phyloP scores from a whole-genome alignment of 2,329 filamentous ascomycete genomes.

The Acephala macrosclerotiorum region DNA sequence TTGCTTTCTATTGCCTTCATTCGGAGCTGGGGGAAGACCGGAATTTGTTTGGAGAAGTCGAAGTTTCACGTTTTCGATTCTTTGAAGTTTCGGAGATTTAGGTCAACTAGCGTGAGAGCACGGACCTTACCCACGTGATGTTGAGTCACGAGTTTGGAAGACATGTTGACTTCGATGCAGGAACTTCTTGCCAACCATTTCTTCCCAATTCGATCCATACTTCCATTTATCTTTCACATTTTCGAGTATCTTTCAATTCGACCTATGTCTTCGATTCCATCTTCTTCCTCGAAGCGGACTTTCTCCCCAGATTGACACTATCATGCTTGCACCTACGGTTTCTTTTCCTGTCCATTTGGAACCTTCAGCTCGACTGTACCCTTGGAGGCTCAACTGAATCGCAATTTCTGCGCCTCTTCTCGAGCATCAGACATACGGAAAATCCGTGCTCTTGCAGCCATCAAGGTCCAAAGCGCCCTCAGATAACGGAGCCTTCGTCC shows the following conservation, averaged over 20 bases:
- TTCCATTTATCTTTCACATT: not conserved
- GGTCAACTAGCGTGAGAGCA: not conserved
- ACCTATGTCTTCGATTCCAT: not conserved
- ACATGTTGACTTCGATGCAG: not conserved
- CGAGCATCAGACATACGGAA: not conserved
- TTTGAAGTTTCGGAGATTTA: slow-evolving; percentile 2
- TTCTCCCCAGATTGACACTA: not conserved
- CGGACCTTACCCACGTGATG: not conserved
- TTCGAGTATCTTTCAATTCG: not conserved
- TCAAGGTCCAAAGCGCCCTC: not conserved
- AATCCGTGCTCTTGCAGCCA: not conserved
- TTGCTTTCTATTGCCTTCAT: not conserved
- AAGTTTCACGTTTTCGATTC: not conserved
- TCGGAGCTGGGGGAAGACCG: not conserved
- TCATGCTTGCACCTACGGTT: not conserved
- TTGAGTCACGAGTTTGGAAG: not conserved
- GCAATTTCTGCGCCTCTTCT: not conserved
- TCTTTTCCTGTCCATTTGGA: not conserved
- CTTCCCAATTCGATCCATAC: not conserved
- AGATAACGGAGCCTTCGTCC: not conserved
- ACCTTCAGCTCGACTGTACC: not conserved
- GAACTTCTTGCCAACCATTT: not conserved
- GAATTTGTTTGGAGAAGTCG: slow-evolving; percentile 3
- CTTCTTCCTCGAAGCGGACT: not conserved
- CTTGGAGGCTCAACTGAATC: not conserved